phyloP scores from a whole-genome alignment of 108 stramenopile species.

The Pseudonitzschia multistriata region DNA sequence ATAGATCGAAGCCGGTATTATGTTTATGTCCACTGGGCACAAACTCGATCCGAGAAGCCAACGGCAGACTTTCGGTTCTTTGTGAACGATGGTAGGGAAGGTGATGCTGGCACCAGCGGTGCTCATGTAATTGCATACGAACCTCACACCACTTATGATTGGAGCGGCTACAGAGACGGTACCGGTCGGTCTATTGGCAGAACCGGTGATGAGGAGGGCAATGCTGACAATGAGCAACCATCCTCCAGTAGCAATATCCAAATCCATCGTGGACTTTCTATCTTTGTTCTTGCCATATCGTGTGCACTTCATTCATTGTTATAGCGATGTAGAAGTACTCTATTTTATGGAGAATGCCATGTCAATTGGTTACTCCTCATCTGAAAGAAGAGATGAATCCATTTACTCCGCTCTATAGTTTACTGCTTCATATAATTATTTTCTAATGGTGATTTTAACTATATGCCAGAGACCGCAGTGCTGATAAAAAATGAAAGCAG shows the following conservation, averaged over 20 bases:
- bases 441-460: too few relatives aligned
- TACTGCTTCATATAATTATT: too few relatives aligned
- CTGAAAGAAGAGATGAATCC: too few relatives aligned
- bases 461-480: too few relatives aligned
- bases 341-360: background rate
- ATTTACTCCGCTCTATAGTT: too few relatives aligned
- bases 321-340: background rate
- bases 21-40: conserved; percentile 28
- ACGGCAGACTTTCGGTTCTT: conserved; percentile 31
- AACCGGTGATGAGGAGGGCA: background rate
- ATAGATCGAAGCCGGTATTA: conserved; percentile 32
- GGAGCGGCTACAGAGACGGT: background rate
- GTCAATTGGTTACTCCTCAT: too few relatives aligned
- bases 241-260: background rate
- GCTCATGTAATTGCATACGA: background rate
- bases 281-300: background rate
- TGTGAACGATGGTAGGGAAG: conserved; percentile 25
- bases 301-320: background rate
- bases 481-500: too few relatives aligned
- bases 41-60: conserved; percentile 16
- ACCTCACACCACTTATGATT: background rate
- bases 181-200: background rate
- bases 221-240: background rate
- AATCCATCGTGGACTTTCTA: background rate
- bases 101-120: conserved; percentile 18